Evolutionary conservation across 1,139 yeast genomes (phyloP).

Genomic region (Pichia sp.): DNA sequence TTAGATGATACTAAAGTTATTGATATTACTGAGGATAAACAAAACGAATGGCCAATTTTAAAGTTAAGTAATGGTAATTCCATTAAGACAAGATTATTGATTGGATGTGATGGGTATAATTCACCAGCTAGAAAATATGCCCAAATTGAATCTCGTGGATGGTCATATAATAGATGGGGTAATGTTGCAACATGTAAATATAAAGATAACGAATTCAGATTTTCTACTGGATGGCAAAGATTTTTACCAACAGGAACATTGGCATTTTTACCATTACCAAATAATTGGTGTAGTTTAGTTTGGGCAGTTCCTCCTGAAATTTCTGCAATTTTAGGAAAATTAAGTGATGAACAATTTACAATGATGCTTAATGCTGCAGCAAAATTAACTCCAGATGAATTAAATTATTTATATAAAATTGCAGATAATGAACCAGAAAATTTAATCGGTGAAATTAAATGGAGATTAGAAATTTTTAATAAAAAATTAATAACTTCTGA

Average conservation of each 20-base stretch:
- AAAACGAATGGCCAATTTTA: conserved; percentile 71
- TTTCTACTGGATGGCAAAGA: conserved; percentile 82
- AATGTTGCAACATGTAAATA: conserved; percentile 82
- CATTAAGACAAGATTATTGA: conserved; percentile 63
- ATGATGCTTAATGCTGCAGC: conserved; percentile 81
- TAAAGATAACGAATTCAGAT: conserved; percentile 63
- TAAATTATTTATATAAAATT: conserved; percentile 63
- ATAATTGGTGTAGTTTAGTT: conserved; percentile 79
- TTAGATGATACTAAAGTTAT: conserved; percentile 63
- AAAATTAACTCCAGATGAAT: conserved; percentile 68
- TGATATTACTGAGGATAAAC: conserved; percentile 35
- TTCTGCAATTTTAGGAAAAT: conserved; percentile 53
- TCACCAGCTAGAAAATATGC: conserved; percentile 88
- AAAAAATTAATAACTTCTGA: conserved; percentile 34
- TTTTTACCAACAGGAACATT: conserved; percentile 90
- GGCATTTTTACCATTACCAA: conserved; percentile 85
- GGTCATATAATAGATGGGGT: conserved; percentile 86
- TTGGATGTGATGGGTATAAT: conserved; percentile 96
- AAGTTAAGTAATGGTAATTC: conserved; percentile 59
- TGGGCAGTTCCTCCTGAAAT: conserved; percentile 87
- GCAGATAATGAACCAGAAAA: conserved; percentile 42
- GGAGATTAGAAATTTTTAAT: conserved; percentile 54
- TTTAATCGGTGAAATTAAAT: conserved; percentile 60
- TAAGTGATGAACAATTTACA: conserved; percentile 58
- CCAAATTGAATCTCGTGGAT: conserved; percentile 79